Evolutionary conservation across 306 rosid species (phyloP), one percentile per base, ranked within the genome.

Genomic region (Acacia acuminata): DNA sequence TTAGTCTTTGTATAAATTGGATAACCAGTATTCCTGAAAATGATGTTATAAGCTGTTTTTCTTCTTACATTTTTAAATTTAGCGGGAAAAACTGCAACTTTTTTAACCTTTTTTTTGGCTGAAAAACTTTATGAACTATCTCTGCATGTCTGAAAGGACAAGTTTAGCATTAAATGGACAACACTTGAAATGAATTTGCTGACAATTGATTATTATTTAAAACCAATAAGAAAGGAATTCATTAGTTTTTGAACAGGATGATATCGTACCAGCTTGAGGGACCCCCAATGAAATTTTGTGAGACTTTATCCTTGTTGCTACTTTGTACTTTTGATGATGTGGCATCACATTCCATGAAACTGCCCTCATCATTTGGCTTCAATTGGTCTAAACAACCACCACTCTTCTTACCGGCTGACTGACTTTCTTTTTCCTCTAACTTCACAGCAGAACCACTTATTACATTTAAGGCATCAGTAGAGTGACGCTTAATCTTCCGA

Each of bases 231-330:
- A 77, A 82, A 64, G 79, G 77, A 87, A 79, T 67, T 20, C 50
- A 75, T 61, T 66, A 84, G 76, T 44, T 74, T 71, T 75, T 48
- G 19, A 58, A 75, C 11, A 42, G 42, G 71, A 40, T 74, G 76
- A 84, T 45, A 79, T 32, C 88, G n/a, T 88, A 95, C 99, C 98
- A 95, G 83, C 91, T 86, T n/a, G 94, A 92, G 72, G 96, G 93
- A 8, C 92, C 98, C 36, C 99, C 98, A 45, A 69, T 64, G 69
- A 93, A 93, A 68, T 79, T 88, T 81, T 89, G 87, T 0, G 85
- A 79, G 83, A 32, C 85, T 75, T 79, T 87, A 77, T 77, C 93
- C 58, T 48, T 85, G 83, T 47, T 80, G 81, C 78, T 79, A 83
- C 78, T 82, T 72, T 15, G 70, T 64, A 13, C n/a, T 64, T 64